phyloP scores from a whole-genome alignment of 768 basidiomycete species.

The Lanmaoa rubissima region DNA sequence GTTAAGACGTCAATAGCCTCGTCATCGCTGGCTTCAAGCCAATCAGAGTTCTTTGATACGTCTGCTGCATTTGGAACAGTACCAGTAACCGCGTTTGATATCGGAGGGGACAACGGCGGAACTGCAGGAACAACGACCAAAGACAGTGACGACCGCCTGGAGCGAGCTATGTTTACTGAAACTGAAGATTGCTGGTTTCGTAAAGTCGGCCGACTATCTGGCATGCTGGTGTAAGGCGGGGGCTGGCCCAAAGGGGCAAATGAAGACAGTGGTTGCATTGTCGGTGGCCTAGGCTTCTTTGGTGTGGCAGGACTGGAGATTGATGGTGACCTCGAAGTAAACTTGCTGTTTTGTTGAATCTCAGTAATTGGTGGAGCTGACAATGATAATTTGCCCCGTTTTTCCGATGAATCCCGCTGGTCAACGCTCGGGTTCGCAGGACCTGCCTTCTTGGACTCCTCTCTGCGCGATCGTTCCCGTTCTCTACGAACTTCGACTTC shows the following conservation, averaged over 20 bases:
- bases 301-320: constrained; percentile 14
- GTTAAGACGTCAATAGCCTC: constrained; percentile 84
- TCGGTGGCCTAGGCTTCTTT: constrained; percentile 29
- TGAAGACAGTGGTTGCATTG: constrained; percentile 22
- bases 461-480: constrained; percentile 65
- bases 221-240: constrained; percentile 56
- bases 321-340: constrained; percentile 20
- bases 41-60: constrained; percentile 57
- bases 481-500: constrained; percentile 77
- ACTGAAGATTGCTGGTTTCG: constrained; percentile 43
- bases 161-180: constrained; percentile 42
- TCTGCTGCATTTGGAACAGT: constrained; percentile 36
- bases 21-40: constrained; percentile 80
- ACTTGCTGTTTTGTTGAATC: constrained; percentile 19
- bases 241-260: constrained; percentile 50
- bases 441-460: constrained; percentile 57
- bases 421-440: constrained; percentile 35
- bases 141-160: constrained; percentile 54
- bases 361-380: constrained; percentile 47
- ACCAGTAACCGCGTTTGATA: constrained; percentile 33
- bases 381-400: constrained; percentile 46
- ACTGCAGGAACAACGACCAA: constrained; percentile 51
- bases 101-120: constrained; percentile 36
- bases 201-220: constrained; percentile 34
- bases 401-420: constrained; percentile 45